These are phyloP conservation scores for Sclerotinia nivalis DNA, from an alignment of 2,329 filamentous ascomycete genomes.

Conservation along the genomic window DNA sequence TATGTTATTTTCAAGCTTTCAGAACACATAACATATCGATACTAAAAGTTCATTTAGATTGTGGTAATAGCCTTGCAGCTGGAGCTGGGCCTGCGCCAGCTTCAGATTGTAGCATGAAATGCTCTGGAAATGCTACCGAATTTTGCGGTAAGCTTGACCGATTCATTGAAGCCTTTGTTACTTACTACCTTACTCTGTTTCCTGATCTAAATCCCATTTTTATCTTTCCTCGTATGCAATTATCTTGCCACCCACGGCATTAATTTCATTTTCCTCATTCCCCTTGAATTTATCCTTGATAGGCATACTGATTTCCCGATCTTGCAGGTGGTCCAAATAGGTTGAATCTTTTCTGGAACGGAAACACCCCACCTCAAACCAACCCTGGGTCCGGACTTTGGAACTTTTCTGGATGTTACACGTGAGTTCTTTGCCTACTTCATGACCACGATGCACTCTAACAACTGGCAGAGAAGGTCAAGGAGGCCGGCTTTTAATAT, in stretches of 20 bases:
- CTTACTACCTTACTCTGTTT: background rate
- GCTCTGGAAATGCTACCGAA: constrained; percentile 39
- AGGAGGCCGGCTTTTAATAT: constrained; percentile 29
- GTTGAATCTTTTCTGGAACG: constrained; percentile 39
- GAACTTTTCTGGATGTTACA: constrained; percentile 34
- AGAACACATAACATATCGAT: constrained; percentile 12
- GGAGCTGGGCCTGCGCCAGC: constrained; percentile 25
- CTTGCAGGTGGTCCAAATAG: constrained; percentile 33
- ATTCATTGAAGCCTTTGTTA: background rate
- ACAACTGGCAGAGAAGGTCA: constrained; percentile 28
- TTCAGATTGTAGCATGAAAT: constrained; percentile 36
- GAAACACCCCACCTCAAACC: constrained; percentile 31
- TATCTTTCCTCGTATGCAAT: background rate
- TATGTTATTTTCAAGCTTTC: constrained; percentile 26
- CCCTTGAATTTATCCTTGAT: background rate
- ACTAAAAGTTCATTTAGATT: constrained; percentile 28
- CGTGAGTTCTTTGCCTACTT: constrained; percentile 26
- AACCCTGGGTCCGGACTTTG: constrained; percentile 29
- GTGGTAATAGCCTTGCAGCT: constrained; percentile 30
- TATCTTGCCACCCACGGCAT: background rate
- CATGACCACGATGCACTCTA: background rate
- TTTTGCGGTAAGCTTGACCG: constrained; percentile 37
- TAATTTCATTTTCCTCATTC: background rate
- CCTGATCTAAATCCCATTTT: background rate
- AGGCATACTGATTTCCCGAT: background rate